Evolutionary conservation across 2,329 filamentous ascomycete species (phyloP).

Genomic region (Apiospora arundinis): DNA sequence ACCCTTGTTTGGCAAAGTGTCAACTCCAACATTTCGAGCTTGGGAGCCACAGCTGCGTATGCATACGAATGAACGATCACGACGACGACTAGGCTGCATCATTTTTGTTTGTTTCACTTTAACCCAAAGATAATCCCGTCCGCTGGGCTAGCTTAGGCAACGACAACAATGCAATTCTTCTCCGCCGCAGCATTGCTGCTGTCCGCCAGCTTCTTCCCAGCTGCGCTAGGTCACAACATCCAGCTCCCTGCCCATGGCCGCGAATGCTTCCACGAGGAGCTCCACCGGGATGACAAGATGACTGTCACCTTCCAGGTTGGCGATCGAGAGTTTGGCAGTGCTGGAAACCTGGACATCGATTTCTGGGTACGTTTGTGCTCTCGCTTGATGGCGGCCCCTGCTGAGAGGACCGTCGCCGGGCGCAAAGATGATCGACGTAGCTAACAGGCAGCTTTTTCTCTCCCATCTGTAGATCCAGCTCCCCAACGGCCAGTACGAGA

Average conservation of each 20-base stretch:
- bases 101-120: neutral
- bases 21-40: slow-evolving; percentile 25
- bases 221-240: slow-evolving; percentile 88
- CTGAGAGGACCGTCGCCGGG: neutral
- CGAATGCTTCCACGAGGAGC: slow-evolving; percentile 95
- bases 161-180: slow-evolving; percentile 49
- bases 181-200: slow-evolving; percentile 54
- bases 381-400: slow-evolving; percentile 16
- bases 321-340: slow-evolving; percentile 92
- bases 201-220: slow-evolving; percentile 54
- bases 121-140: neutral
- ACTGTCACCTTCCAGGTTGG: slow-evolving; percentile 98
- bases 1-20: slow-evolving; percentile 25
- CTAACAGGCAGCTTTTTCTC: slow-evolving; percentile 30
- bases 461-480: slow-evolving; percentile 72
- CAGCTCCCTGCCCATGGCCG: slow-evolving; percentile 89
- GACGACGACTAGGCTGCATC: slow-evolving; percentile 11
- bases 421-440: neutral
- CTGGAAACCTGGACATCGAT: slow-evolving; percentile 94
- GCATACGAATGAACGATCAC: slow-evolving; percentile 4
- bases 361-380: slow-evolving; percentile 80
- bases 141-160: slow-evolving; percentile 1
- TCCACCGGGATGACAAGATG: slow-evolving; percentile 97
- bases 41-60: slow-evolving; percentile 9
- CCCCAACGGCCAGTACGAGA: slow-evolving; percentile 76